Evolutionary conservation across 1,284 basidiomycete genomes (phyloP).

Genomic region (Anthracocystis setariae): DNA sequence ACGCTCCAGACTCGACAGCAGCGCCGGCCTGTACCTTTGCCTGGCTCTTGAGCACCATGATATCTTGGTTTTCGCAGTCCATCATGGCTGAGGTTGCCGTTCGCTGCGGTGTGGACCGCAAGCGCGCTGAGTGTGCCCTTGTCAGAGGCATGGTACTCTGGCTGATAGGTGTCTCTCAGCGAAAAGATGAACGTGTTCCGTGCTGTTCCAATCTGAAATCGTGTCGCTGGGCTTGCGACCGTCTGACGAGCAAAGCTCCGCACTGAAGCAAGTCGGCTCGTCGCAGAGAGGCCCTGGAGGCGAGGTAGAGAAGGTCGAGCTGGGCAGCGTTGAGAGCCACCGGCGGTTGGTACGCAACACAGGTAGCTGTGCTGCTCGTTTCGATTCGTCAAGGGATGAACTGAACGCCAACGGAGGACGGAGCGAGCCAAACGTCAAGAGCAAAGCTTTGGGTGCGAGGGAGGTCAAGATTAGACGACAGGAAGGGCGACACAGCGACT

Average conservation of each 20-base stretch:
- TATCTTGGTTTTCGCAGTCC: slow-evolving; percentile 13
- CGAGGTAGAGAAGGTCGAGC: no score
- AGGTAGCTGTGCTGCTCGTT: neutral
- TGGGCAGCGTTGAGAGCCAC: no score
- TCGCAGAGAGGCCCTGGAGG: no score
- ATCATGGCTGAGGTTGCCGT: slow-evolving; percentile 6
- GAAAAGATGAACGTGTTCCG: neutral
- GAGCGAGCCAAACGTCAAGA: neutral
- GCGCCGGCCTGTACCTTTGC: slow-evolving; percentile 18
- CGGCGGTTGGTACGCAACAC: neutral
- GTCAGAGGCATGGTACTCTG: slow-evolving; percentile 35
- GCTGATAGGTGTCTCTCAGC: neutral
- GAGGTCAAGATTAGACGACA: no score
- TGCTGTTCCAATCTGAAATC: no score
- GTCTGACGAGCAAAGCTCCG: no score
- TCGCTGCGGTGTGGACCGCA: slow-evolving; percentile 23
- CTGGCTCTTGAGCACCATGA: slow-evolving; percentile 25
- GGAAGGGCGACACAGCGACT: no score
- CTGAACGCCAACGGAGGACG: no score
- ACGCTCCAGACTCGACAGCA: neutral
- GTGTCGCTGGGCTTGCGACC: no score
- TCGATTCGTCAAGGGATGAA: no score
- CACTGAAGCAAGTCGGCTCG: no score
- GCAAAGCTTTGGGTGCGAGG: no score
- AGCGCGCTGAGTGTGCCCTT: slow-evolving; percentile 34